Evolutionary conservation across 2,329 filamentous ascomycete species (phyloP).

Genomic region (Trichoderma sp.): DNA sequence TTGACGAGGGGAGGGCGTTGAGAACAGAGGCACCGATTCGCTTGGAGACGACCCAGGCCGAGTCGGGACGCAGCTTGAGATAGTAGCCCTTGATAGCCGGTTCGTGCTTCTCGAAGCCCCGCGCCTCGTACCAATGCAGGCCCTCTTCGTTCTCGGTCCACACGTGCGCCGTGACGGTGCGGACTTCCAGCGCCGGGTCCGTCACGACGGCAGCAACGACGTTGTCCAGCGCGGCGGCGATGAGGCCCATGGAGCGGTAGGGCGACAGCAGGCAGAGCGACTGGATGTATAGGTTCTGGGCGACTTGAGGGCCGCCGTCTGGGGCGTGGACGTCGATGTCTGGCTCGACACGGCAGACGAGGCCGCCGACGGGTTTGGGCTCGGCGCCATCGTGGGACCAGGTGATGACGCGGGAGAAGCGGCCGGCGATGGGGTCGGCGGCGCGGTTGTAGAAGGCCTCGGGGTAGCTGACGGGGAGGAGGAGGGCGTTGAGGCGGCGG

Average conservation of each 20-base stretch:
- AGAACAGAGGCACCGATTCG: constrained; percentile 39
- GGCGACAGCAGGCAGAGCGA: constrained; percentile 64
- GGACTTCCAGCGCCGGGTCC: constrained; percentile 43
- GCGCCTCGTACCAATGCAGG: constrained; percentile 61
- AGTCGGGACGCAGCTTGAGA: constrained; percentile 60
- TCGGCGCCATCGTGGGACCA: constrained; percentile 50
- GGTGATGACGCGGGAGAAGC: constrained; percentile 62
- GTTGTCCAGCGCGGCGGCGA: constrained; percentile 57
- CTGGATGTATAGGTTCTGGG: constrained; percentile 60
- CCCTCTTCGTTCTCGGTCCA: constrained; percentile 68
- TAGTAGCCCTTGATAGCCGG: constrained; percentile 61
- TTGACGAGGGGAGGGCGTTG: constrained; percentile 30
- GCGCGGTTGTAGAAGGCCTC: constrained; percentile 64
- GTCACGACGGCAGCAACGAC: constrained; percentile 45
- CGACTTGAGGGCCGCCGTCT: constrained; percentile 6
- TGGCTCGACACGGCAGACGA: constrained; percentile 63
- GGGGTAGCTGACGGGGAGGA: constrained; percentile 64
- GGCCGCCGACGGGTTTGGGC: constrained; percentile 59
- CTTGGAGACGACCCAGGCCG: constrained; percentile 61
- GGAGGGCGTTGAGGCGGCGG: constrained; percentile 64
- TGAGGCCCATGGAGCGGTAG: constrained; percentile 62
- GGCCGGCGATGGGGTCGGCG: constrained; percentile 52
- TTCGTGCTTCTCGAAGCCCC: constrained; percentile 56
- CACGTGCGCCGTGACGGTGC: constrained; percentile 62
- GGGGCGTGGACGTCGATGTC: constrained; percentile 26